phyloP scores from a whole-genome alignment of 345 rosid genomes.

The Hevea brasiliensis region DNA sequence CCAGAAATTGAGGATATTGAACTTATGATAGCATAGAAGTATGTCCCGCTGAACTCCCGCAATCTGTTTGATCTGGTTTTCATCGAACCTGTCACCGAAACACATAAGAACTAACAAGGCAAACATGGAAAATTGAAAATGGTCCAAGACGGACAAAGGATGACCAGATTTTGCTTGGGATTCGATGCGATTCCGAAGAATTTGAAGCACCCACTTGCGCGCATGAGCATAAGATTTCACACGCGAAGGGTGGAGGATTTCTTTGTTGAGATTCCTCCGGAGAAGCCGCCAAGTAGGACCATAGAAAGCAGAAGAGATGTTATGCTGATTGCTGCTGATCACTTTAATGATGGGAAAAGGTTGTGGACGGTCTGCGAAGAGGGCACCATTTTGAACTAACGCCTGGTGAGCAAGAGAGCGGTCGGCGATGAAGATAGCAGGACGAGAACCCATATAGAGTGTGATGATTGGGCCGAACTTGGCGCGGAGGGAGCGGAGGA shows the following conservation, averaged over 20 bases:
- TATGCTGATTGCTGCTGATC: not conserved
- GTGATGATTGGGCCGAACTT: too few species aligned
- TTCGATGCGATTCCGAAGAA: not conserved
- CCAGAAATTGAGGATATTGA: not conserved
- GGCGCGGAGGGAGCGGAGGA: too few species aligned
- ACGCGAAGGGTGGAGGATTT: slow-evolving; percentile 6
- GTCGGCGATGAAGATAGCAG: too few species aligned
- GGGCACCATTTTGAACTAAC: too few species aligned
- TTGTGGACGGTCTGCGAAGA: not conserved
- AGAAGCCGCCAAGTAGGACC: slow-evolving; percentile 12
- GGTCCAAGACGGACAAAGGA: not conserved
- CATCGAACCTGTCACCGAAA: not conserved
- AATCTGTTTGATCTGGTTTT: not conserved
- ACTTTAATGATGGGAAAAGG: not conserved
- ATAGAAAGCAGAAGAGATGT: not conserved
- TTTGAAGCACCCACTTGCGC: slow-evolving; percentile 4
- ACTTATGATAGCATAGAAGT: not conserved
- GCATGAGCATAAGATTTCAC: not conserved
- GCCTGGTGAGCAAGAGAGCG: too few species aligned
- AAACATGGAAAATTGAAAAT: slow-evolving; percentile 5
- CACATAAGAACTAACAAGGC: not conserved
- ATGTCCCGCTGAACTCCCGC: not conserved
- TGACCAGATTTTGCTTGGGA: not conserved
- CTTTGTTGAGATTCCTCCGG: not conserved
- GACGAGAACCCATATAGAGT: too few species aligned